Evolutionary conservation across 1,284 basidiomycete genomes (phyloP).

Genomic region (Mycosarcoma mackinlayi): DNA sequence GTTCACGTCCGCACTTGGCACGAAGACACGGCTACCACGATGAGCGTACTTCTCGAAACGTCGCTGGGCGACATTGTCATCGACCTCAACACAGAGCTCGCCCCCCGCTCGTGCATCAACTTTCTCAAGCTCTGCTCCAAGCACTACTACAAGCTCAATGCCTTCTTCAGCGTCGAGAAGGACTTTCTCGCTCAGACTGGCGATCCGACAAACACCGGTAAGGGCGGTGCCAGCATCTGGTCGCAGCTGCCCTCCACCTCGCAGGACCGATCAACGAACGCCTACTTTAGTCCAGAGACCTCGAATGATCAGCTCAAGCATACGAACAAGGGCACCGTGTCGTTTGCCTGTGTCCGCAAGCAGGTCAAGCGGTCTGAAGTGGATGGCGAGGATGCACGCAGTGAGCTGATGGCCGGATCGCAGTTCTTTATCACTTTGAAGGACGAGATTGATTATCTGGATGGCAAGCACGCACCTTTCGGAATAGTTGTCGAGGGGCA

Average conservation of each 20-base stretch:
- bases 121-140: conserved; percentile 96
- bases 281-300: conserved; percentile 87
- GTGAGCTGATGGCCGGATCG: conserved; percentile 84
- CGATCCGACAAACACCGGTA: conserved; percentile 93
- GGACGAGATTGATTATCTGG: conserved; percentile 91
- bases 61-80: conserved; percentile 95
- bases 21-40: no score
- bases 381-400: conserved; percentile 73
- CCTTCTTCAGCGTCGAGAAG: conserved; percentile 88
- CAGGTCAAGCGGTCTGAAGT: conserved; percentile 1
- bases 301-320: conserved; percentile 80
- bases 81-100: conserved; percentile 90
- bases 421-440: conserved; percentile 96
- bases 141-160: conserved; percentile 94
- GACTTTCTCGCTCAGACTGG: conserved; percentile 95
- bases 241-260: conserved; percentile 69
- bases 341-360: conserved; percentile 69
- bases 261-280: conserved; percentile 69
- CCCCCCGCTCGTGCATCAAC: conserved; percentile 90
- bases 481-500: conserved; percentile 93
- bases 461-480: conserved; percentile 94
- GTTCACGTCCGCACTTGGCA: no score
- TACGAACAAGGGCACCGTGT: conserved; percentile 82
- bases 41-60: conserved; percentile 96
- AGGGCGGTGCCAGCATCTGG: conserved; percentile 71